Evolutionary conservation across 768 basidiomycete genomes (phyloP).

Genomic region (Podaxis rugospora): DNA sequence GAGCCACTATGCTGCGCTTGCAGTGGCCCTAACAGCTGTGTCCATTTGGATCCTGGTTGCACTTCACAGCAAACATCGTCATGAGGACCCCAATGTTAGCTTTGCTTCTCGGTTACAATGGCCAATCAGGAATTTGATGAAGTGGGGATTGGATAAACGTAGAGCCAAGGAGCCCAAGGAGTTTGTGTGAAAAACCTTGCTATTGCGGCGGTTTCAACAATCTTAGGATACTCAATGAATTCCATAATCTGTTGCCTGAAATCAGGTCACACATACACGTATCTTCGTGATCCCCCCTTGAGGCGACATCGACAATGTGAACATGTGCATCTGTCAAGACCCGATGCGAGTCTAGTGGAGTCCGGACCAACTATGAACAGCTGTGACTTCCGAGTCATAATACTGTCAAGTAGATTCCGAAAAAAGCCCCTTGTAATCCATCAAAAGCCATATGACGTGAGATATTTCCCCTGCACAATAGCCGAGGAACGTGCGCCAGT

Average conservation of each 20-base stretch:
- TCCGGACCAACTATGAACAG: background rate
- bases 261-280: background rate
- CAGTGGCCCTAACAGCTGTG: background rate
- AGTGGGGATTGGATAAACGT: background rate
- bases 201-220: background rate
- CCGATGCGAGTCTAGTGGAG: background rate
- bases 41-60: constrained; percentile 10
- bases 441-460: constrained; percentile 3
- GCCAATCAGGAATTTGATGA: constrained; percentile 22
- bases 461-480: background rate
- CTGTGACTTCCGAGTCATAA: background rate
- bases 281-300: background rate
- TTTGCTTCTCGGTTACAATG: constrained; percentile 30
- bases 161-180: background rate
- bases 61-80: constrained; percentile 3
- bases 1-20: constrained; percentile 24
- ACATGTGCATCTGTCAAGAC: background rate
- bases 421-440: background rate
- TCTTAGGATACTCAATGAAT: background rate
- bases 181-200: background rate
- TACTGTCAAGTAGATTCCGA: background rate
- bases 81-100: constrained; percentile 13
- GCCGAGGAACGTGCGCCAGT: constrained; percentile 11
- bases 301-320: background rate
- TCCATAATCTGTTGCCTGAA: no score